A percentile compares a stretch with the other conserved stretches of the same genome.
Evolutionary conservation across 1,139 yeast species (phyloP).

Genomic region (Saccharomyces hybrid): DNA sequence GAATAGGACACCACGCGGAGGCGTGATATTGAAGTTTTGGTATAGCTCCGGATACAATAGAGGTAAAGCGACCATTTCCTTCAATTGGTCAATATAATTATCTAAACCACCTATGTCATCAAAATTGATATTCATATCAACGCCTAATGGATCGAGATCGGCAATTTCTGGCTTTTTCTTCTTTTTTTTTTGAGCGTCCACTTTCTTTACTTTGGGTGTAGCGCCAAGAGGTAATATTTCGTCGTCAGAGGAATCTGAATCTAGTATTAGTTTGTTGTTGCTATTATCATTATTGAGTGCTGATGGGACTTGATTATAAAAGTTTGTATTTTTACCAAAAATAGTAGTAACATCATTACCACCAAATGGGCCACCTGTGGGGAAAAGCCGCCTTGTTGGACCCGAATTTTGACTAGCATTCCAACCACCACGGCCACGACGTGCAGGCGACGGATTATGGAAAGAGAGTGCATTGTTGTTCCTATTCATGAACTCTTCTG

Average conservation of each 20-base stretch:
- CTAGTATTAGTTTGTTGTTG: slow-evolving; percentile 28
- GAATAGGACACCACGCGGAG: slow-evolving; percentile 94
- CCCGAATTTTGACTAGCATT: slow-evolving; percentile 25
- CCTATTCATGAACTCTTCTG: slow-evolving; percentile 13
- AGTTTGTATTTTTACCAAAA: slow-evolving; percentile 59
- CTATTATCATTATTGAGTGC: slow-evolving; percentile 33
- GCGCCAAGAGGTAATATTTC: slow-evolving; percentile 36
- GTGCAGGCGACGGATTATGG: slow-evolving; percentile 28
- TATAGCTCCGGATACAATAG: slow-evolving; percentile 88
- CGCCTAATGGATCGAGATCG: slow-evolving; percentile 92
- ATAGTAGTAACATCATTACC: slow-evolving; percentile 80
- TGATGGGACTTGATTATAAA: slow-evolving; percentile 28
- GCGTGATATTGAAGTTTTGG: slow-evolving; percentile 83
- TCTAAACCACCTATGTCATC: slow-evolving; percentile 89
- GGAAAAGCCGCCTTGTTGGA: slow-evolving; percentile 60
- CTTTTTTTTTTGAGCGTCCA: slow-evolving; percentile 15
- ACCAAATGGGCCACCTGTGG: slow-evolving; percentile 98
- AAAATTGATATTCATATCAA: slow-evolving; percentile 88
- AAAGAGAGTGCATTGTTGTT: slow-evolving; percentile 17
- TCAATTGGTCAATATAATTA: slow-evolving; percentile 80
- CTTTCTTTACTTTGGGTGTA: slow-evolving; percentile 22
- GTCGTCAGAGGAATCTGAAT: slow-evolving; percentile 71
- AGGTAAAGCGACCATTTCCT: slow-evolving; percentile 95
- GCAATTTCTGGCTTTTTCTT: slow-evolving; percentile 65
- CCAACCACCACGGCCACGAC: slow-evolving; percentile 34